These are phyloP conservation scores for Lecanicillium sp. DNA, from an alignment of 2,329 filamentous ascomycete species.

Conservation along the genomic window DNA sequence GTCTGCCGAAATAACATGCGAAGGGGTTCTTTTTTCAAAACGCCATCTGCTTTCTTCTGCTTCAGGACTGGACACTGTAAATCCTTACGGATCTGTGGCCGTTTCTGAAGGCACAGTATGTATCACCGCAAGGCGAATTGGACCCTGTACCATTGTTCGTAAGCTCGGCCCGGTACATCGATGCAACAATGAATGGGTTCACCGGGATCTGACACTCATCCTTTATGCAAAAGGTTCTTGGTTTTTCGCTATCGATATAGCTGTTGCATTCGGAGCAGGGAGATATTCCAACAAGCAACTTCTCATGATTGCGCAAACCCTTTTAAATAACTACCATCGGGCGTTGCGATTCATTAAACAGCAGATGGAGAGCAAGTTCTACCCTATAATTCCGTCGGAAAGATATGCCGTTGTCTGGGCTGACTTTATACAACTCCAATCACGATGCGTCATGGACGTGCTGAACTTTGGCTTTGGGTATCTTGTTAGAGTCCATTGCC, in stretches of 20 bases:
- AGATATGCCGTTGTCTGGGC: not conserved
- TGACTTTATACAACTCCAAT: slow-evolving; percentile 2
- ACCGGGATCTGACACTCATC: slow-evolving; percentile 3
- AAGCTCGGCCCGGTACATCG: not conserved
- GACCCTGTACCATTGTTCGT: not conserved
- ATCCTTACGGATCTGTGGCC: not conserved
- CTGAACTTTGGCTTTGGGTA: slow-evolving; percentile 3
- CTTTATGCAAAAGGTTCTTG: not conserved
- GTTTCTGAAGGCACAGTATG: not conserved
- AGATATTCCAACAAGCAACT: slow-evolving; percentile 1
- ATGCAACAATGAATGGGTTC: not conserved
- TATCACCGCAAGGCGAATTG: not conserved
- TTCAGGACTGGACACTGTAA: slow-evolving; percentile 1
- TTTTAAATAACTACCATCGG: not conserved
- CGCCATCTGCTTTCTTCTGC: slow-evolving; percentile 2
- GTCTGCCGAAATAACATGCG: not conserved
- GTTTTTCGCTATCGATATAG: not conserved
- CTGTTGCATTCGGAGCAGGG: slow-evolving; percentile 3
- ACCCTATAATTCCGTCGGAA: not conserved
- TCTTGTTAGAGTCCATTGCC: not conserved
- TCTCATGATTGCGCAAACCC: slow-evolving; percentile 2
- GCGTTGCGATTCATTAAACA: not conserved
- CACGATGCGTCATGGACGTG: slow-evolving; percentile 3
- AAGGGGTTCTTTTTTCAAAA: not conserved
- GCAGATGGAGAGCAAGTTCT: not conserved